These are phyloP conservation scores for Lolium multiflorum DNA, from an alignment of 176 grass and related monocot species.

Conservation along the genomic window DNA sequence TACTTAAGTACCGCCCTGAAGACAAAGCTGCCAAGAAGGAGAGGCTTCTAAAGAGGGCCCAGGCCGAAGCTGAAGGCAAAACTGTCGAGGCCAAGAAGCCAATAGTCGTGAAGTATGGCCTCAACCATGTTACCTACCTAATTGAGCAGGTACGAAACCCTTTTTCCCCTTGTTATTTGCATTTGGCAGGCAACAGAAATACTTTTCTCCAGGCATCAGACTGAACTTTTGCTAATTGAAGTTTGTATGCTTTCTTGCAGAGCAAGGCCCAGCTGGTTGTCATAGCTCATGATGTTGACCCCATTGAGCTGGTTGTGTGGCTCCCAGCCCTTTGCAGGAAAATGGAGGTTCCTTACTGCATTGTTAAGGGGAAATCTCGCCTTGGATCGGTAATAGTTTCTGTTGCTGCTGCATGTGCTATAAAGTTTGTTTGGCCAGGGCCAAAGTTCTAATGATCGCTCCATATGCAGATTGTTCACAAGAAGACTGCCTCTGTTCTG, in stretches of 20 bases:
- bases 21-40: slow-evolving; percentile 75
- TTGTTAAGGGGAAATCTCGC: slow-evolving; percentile 70
- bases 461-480: slow-evolving; percentile 54
- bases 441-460: neutral
- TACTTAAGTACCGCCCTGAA: slow-evolving; percentile 66
- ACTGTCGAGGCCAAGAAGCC: slow-evolving; percentile 69
- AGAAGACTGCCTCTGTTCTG: slow-evolving; percentile 59
- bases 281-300: slow-evolving; percentile 76
- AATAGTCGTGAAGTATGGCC: slow-evolving; percentile 72
- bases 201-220: neutral
- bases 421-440: neutral
- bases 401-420: neutral
- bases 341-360: slow-evolving; percentile 76
- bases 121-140: slow-evolving; percentile 76
- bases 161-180: neutral
- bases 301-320: slow-evolving; percentile 68
- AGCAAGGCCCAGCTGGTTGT: slow-evolving; percentile 69
- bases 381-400: slow-evolving; percentile 60
- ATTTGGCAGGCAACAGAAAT: neutral
- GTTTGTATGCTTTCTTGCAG: slow-evolving; percentile 20
- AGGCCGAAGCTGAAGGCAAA: slow-evolving; percentile 63
- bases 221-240: neutral
- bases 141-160: slow-evolving; percentile 53
- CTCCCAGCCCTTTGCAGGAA: slow-evolving; percentile 73
- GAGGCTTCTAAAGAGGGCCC: slow-evolving; percentile 62